A percentile compares a stretch with the other conserved stretches of the same genome.
These are phyloP conservation scores for Tetrapisispora fleetii DNA, from an alignment of 805 yeast species.

Conservation along the genomic window DNA sequence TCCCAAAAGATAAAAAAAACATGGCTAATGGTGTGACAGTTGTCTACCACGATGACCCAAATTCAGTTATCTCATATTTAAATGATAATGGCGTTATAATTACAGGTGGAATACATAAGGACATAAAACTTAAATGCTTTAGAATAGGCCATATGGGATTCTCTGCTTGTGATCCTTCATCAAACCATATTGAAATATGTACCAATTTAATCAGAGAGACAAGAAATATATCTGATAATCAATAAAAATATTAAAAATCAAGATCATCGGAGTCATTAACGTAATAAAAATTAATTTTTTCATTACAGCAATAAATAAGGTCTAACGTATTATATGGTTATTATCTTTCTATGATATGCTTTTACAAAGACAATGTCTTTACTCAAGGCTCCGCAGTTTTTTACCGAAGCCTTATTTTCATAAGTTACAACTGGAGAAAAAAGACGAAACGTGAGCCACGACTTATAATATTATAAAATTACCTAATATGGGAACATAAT, in stretches of 20 bases:
- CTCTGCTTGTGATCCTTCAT: slow-evolving; percentile 47
- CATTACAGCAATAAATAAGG: too few species aligned
- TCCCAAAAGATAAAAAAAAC: slow-evolving; percentile 32
- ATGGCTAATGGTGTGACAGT: slow-evolving; percentile 89
- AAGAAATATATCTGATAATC: not conserved
- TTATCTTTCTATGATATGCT: too few species aligned
- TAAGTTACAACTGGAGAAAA: not conserved
- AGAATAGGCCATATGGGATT: slow-evolving; percentile 96
- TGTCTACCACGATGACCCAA: slow-evolving; percentile 59
- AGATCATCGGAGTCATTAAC: too few species aligned
- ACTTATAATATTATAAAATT: too few species aligned
- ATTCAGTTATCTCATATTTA: slow-evolving; percentile 48
- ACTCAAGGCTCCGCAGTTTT: too few species aligned
- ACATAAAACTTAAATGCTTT: slow-evolving; percentile 58
- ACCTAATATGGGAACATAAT: not conserved
- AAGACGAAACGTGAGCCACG: not conserved
- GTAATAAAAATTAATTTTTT: too few species aligned
- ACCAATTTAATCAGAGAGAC: slow-evolving; percentile 12
- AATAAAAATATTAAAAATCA: not conserved
- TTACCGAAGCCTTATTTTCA: not conserved
- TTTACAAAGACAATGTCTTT: too few species aligned
- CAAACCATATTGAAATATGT: slow-evolving; percentile 45
- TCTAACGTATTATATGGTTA: too few species aligned
- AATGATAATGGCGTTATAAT: slow-evolving; percentile 63
- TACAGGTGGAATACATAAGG: slow-evolving; percentile 86